Conservation (phyloP, 768 basidiomycete species). For the Pisolithus sp. region DNA sequence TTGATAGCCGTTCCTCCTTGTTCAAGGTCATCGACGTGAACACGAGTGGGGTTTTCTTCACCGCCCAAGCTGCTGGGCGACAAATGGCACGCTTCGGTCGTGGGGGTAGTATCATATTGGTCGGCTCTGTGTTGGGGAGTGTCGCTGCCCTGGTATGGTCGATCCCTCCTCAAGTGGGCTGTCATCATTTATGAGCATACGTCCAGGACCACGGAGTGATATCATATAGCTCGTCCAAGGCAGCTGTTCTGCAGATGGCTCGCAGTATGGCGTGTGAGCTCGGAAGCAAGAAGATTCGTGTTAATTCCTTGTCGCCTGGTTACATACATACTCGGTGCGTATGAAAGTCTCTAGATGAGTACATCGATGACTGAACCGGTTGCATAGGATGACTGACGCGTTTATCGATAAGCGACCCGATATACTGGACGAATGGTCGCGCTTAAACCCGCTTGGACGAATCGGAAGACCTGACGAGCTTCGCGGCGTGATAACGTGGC, state of each 20-base stretch:
- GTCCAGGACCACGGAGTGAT: slow-evolving; percentile 66
- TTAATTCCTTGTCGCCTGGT: slow-evolving; percentile 73
- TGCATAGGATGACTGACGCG: slow-evolving; percentile 62
- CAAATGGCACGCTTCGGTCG: slow-evolving; percentile 47
- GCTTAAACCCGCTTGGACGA: slow-evolving; percentile 61
- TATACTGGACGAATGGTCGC: slow-evolving; percentile 60
- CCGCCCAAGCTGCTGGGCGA: slow-evolving; percentile 53
- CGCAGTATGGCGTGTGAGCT: slow-evolving; percentile 81
- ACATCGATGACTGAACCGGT: background rate
- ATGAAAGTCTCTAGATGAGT: slow-evolving; percentile 4
- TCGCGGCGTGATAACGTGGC: slow-evolving; percentile 64
- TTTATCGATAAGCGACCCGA: slow-evolving; percentile 61
- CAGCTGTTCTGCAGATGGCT: slow-evolving; percentile 73
- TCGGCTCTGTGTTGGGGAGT: slow-evolving; percentile 56
- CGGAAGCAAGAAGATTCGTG: slow-evolving; percentile 56
- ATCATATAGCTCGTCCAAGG: slow-evolving; percentile 75
- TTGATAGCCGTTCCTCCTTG: background rate
- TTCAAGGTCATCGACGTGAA: slow-evolving; percentile 60
- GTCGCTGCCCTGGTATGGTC: slow-evolving; percentile 59
- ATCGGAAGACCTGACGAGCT: slow-evolving; percentile 69
- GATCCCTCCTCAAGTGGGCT: too few relatives aligned
- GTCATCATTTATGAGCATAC: background rate
- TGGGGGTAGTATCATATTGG: slow-evolving; percentile 51
- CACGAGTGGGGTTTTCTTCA: slow-evolving; percentile 53
- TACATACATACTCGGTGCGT: slow-evolving; percentile 64